Conservation (phyloP, 1,284 basidiomycete species). For the Paramarasmius palmivorus region DNA sequence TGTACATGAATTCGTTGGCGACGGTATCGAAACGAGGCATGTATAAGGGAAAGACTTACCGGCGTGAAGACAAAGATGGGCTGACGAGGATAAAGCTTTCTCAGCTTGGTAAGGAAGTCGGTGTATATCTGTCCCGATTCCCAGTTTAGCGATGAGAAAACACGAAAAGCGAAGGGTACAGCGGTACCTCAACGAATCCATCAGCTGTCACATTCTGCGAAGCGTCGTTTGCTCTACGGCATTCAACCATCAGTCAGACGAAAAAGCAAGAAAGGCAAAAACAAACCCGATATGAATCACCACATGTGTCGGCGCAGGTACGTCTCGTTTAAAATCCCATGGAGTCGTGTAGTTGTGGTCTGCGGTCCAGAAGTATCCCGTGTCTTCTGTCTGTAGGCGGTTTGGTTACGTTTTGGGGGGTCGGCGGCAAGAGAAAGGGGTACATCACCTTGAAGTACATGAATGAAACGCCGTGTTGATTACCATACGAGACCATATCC, state of each 20-base stretch:
- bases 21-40: background rate
- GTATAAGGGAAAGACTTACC: slow-evolving; percentile 26
- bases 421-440: background rate
- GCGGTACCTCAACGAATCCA: slow-evolving; percentile 42
- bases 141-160: background rate
- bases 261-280: background rate
- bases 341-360: slow-evolving; percentile 63
- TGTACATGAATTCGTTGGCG: slow-evolving; percentile 17
- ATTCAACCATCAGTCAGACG: background rate
- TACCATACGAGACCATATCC: slow-evolving; percentile 60
- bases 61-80: slow-evolving; percentile 58
- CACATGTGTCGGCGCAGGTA: slow-evolving; percentile 48
- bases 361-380: slow-evolving; percentile 50
- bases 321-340: slow-evolving; percentile 53
- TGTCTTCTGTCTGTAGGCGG: slow-evolving; percentile 50
- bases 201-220: slow-evolving; percentile 43
- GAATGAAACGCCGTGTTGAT: slow-evolving; percentile 52
- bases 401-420: too few species aligned
- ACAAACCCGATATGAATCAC: slow-evolving; percentile 56
- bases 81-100: slow-evolving; percentile 43
- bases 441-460: slow-evolving; percentile 45
- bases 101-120: slow-evolving; percentile 43
- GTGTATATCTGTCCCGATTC: slow-evolving; percentile 40
- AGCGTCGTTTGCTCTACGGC: slow-evolving; percentile 44
- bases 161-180: background rate